Conservation (phyloP, 2,329 filamentous ascomycete species). For the Sporothrix euskadiensis region DNA sequence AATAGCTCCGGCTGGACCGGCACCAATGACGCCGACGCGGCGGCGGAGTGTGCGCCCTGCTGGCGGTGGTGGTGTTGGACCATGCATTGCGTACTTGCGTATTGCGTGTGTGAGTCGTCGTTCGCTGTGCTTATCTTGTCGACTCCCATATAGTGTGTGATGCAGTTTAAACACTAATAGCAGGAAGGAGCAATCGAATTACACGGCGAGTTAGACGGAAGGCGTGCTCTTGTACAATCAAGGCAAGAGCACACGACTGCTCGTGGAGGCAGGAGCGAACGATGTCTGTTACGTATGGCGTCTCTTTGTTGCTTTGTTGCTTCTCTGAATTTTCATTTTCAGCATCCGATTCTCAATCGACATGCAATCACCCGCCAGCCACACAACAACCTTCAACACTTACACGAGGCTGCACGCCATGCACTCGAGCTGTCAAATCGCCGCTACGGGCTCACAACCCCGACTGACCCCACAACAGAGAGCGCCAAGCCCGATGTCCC, state of each 20-base stretch:
- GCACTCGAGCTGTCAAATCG: neutral
- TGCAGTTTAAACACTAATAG: neutral
- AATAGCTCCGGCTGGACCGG: constrained; percentile 44
- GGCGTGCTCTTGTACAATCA: constrained; percentile 17
- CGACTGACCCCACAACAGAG: neutral
- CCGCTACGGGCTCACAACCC: neutral
- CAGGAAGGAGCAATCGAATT: neutral
- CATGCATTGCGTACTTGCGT: neutral
- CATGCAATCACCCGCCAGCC: too few species aligned
- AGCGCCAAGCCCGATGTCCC: constrained; percentile 12
- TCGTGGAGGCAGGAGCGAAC: neutral
- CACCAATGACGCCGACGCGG: constrained; percentile 47
- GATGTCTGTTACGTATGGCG: neutral
- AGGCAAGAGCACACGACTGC: neutral
- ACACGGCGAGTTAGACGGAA: neutral
- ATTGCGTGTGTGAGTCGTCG: neutral
- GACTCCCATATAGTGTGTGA: too few species aligned
- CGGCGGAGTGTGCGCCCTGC: neutral
- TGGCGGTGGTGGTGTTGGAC: neutral
- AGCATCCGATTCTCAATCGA: too few species aligned
- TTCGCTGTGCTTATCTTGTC: too few species aligned
- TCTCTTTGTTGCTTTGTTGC: too few species aligned
- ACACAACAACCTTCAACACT: neutral
- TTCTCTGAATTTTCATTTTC: neutral
- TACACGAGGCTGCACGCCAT: neutral